Evolutionary conservation across 352 stramenopile genomes (phyloP), one percentile per base, ranked within the genome.

Genomic region (Detonula confervacea): DNA sequence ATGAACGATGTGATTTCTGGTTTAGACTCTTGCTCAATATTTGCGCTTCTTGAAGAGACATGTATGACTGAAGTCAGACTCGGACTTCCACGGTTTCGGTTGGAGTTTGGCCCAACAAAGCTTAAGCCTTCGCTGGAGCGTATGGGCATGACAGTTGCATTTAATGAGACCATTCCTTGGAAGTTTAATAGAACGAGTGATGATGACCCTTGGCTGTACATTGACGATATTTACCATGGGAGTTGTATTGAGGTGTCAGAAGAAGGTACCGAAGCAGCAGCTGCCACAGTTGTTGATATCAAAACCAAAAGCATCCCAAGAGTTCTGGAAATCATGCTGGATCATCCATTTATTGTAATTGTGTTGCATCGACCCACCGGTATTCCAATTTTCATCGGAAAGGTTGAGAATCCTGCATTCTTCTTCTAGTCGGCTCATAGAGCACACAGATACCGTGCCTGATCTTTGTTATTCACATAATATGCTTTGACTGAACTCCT

Each of bases 331-430:
- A 12, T 78, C 16, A 70, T 16, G 7, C 76, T 80, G 22, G 54
- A 83, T 56, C 67, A 69, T 22, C 75, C 75, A 55, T 83, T 83
- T 70, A 46, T 83, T 25, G 56, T 74, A n/a, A 27, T 68, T 42
- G 69, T 83, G 7, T 33, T 80, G 12, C 65, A 83, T 37, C 3
- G 39, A 7, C 46, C 55, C 14, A 77, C 75, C 14, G 75, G 75
- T 18, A 68, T 74, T 6, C 69, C 73, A 25, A 37, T 79, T 14
- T 82, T 80, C 35, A 61, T 80, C 7, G 72, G 62, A 0, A 70
- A 22, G 44, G 69, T 78, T 33, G 69, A 60, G 18, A 47, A 64
- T 35, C 69, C 69, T 51, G 42, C 47, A 14, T 68, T 76, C 18
- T 56, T 39, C 14, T 76, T 52, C 42, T 49, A 49, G 42, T 49